These are phyloP conservation scores for Hylodesmum podocarpum DNA, from an alignment of 306 rosid species.

Conservation along the genomic window DNA sequence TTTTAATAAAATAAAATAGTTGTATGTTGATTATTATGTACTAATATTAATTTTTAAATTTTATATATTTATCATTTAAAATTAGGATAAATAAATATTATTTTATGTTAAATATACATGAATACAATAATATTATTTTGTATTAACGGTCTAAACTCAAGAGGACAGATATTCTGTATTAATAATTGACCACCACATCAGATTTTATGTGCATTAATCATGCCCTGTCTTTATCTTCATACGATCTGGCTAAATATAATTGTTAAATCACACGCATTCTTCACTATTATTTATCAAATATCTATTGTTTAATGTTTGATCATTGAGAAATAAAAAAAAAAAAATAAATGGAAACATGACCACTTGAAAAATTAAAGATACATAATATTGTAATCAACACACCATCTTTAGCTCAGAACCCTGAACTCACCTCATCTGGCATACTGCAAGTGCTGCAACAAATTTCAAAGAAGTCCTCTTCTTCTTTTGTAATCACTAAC, in stretches of 20 bases:
- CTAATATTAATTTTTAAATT: too few relatives aligned
- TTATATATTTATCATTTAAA: too few relatives aligned
- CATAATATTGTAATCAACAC: constrained; percentile 13
- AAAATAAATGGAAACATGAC: neutral
- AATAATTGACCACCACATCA: neutral
- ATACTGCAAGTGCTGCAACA: constrained; percentile 19
- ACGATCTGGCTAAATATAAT: neutral
- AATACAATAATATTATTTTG: too few relatives aligned
- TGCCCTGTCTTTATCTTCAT: constrained; percentile 5
- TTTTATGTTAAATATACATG: too few relatives aligned
- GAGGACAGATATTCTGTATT: neutral
- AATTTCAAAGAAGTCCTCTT: constrained; percentile 77
- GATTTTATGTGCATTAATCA: neutral
- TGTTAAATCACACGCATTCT: neutral
- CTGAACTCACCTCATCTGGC: constrained; percentile 25
- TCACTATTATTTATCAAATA: constrained; percentile 8
- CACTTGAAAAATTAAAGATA: constrained; percentile 16
- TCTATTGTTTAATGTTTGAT: neutral
- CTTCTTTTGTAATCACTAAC: constrained; percentile 88
- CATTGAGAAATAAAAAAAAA: neutral
- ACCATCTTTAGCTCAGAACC: constrained; percentile 18
- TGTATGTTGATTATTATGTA: too few relatives aligned
- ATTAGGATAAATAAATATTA: too few relatives aligned
- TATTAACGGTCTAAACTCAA: neutral
- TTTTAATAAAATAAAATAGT: too few relatives aligned